Percentiles rank a stretch among this genome's conserved stretches.
Conservation (phyloP, 108 stramenopile genomes). For the Epithemia pelagica region DNA sequence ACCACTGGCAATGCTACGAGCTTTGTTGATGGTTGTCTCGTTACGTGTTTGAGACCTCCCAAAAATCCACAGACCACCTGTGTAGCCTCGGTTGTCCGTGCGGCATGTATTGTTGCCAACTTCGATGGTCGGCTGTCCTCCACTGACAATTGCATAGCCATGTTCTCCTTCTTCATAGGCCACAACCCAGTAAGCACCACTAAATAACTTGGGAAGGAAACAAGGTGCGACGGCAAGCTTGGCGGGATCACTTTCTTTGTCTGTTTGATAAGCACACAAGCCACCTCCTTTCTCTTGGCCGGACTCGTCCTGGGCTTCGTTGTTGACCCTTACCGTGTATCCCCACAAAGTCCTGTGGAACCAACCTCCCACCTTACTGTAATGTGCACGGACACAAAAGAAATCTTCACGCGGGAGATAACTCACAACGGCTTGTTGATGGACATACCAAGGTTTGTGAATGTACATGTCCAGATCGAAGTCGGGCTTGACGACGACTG, state of each 20-base stretch:
- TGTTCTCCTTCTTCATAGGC: constrained; percentile 35
- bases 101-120: constrained; percentile 8
- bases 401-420: constrained; percentile 28
- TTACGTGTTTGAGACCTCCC: neutral
- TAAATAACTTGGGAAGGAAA: constrained; percentile 29
- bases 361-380: constrained; percentile 5
- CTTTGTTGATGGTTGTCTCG: neutral
- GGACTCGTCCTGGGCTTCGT: constrained; percentile 19
- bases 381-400: constrained; percentile 34
- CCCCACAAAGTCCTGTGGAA: constrained; percentile 20
- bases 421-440: neutral
- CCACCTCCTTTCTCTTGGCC: constrained; percentile 16
- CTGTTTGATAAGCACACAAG: constrained; percentile 23
- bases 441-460: neutral
- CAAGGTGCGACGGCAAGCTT: constrained; percentile 48
- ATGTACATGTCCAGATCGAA: neutral
- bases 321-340: constrained; percentile 33
- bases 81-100: neutral
- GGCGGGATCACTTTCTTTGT: constrained; percentile 7
- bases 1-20: neutral
- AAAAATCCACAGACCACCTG: constrained; percentile 35
- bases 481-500: neutral
- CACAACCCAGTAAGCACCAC: constrained; percentile 52
- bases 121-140: constrained; percentile 32
- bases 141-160: constrained; percentile 45